Evolutionary conservation across 2,329 filamentous ascomycete species (phyloP), one percentile per base, ranked within the genome.

Genomic region (Penicillium hordei): DNA sequence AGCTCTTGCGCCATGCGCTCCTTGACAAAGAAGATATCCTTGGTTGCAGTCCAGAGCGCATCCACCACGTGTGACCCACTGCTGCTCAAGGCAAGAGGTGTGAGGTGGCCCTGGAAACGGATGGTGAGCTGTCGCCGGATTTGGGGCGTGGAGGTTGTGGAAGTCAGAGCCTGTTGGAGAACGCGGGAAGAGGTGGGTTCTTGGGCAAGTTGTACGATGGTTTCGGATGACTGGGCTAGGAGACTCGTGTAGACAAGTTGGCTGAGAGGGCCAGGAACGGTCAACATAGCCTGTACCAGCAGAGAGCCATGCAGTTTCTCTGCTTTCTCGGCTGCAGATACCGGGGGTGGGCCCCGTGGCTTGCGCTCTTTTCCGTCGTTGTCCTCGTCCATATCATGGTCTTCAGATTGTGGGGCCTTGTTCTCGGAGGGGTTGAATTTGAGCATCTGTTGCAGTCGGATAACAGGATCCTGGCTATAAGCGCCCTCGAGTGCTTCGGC

Each of bases 251-350:
- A 90, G 33, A 96, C 83, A 12, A 93, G 82, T 50, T 85, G 85
- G 56, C 84, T 82, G 1, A 93, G 79, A 1, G 83, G 75, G 0
- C 91, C 91, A 0, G 89, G 84, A 27, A 91, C 87, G 8, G 84
- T 78, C 50, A 97, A 85, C 79, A 99, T 89, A 4, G 89, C 79
- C 60, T 94, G 88, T 9, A 90, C 87, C 29, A 99, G 83, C 46
- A 96, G 82, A 21, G 90, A 91, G 59, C 89, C 91, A 77, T 99
- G 93, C 71, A 91, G 75, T 81, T 91, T 86, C 77, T 74, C 67
- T 48, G 74, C 65, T 81, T 91, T 86, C 77, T 74, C 67, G 40
- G 74, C 65, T 38, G 74, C 63, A 50, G 86, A 76, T 43, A 55
- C 62, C 25, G 59, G 68, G 25, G 61, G 62, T 17, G 55, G 45